Base-by-base conservation (phyloP, 2,329 filamentous ascomycete species). In the Pyrenochaeta sp. region DNA sequence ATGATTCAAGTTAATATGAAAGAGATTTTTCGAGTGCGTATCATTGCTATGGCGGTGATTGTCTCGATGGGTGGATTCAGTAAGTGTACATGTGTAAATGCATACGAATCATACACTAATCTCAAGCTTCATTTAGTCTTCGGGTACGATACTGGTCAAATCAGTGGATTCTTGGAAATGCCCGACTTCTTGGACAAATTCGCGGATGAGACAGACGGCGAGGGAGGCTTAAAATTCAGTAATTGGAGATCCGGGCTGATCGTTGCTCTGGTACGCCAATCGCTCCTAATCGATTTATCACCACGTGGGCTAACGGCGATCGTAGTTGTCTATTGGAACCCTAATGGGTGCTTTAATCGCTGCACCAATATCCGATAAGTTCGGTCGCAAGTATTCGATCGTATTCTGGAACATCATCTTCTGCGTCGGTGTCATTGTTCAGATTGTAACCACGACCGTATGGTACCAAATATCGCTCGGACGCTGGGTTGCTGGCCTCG, bases 381-480 rank as follows among this genome's bases (percentile, higher is more conserved):
- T 90, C 46, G 88, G 88, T 25, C 86, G 88, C 13, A 84, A 85
- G 32, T 77, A 85, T 37, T 85, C 86, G 19, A 90, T 91, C 64
- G 85, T 86, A n/a, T 76, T 81, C 50, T 85, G 86, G 61, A 85
- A 86, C 54, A 80, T 90, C 58, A 85, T 88, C 73, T 87, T 88
- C 67, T 86, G 84, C 62, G 76, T 90, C 30, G 88, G 88, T 52
- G 89, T 87, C 45, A 78, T 88, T 46, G 84, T 91, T 39, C 88
- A 91, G 72, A 87, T 91, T 66, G 82, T 86, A 0, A 87, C 87
- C 0, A 66, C 77, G 1, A 71, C 64, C 2, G 75, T 76, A 43
- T 91, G 88, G 88, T 85, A 84, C 57, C 88, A 90, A 66, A 84
- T 90, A 56, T 87, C 87, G 19, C 59, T 77, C n/a, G 89, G 88